Evolutionary conservation across 2,329 filamentous ascomycete species (phyloP), one percentile per base, ranked within the genome.

Genomic region (Fusarium gaditjirri): DNA sequence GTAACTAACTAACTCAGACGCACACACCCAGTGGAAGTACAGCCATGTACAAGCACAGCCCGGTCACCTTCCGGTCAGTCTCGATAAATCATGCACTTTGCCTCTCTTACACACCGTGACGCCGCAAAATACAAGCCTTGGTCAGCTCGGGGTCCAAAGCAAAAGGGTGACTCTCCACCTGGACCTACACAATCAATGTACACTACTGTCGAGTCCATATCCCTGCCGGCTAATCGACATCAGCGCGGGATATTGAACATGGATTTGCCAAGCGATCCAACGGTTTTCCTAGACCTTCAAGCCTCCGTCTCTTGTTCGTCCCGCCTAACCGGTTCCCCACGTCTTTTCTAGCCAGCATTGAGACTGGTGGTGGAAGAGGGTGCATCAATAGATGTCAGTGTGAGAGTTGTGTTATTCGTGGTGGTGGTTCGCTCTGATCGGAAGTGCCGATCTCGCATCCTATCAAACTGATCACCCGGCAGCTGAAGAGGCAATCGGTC

Each of bases 391-490:
- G 31, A 55, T 62, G 29, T 52, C 39, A 36, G 25, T 47, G 23
- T 25, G n/a, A 47, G 13, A 39, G 14, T 23, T 49, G 11, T 46
- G 42, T n/a, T 29, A 47, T 50, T 68, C 55, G 42, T 42, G 25
- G 38, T 57, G 23, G 41, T 57, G 39, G 52, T 53, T 57, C 57
- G 31, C 56, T 61, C 53, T 58, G 50, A 67, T 56, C 70, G 62
- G 36, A 63, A 73, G 52, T 73, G 74, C 68, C 72, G 72, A 72
- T 74, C 65, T 75, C 56, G 58, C 72, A 64, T 71, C 61, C 44
- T 57, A 57, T 59, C 49, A 53, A 49, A 62, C 58, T 63, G 50
- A 66, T 57, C 61, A 66, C 35, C 49, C 53, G 59, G 63, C 53
- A 70, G 42, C 70, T 64, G 39, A 66, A 55, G 46, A 56, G 57